Conservation (phyloP, 108 stramenopile genomes). For the Pseudonitzschia multiseries region DNA sequence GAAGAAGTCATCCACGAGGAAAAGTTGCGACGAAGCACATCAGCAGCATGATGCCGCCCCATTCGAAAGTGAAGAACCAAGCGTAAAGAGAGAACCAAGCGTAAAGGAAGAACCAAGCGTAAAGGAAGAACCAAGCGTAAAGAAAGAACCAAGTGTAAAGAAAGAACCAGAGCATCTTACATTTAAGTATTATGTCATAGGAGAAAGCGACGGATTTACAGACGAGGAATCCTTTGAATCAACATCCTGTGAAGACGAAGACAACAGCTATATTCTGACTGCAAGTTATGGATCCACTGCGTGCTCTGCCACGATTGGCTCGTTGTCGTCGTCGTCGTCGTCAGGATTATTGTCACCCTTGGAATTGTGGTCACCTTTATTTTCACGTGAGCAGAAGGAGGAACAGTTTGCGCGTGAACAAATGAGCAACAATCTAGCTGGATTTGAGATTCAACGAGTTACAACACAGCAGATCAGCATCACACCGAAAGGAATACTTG, state of each 20-base stretch:
- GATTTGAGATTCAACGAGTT: background rate
- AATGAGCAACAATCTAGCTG: background rate
- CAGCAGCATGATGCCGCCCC: background rate
- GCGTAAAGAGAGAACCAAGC: background rate
- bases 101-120: too few relatives aligned
- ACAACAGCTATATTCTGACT: too few relatives aligned
- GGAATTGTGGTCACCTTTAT: too few relatives aligned
- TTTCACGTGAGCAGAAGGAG: background rate
- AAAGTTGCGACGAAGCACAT: background rate
- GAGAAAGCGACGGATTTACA: too few relatives aligned
- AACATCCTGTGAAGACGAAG: too few relatives aligned
- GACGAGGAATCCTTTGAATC: too few relatives aligned
- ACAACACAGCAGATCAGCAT: background rate
- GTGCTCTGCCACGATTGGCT: too few relatives aligned
- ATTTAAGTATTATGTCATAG: too few relatives aligned
- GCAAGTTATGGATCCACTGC: too few relatives aligned
- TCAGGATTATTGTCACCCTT: too few relatives aligned
- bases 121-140: background rate
- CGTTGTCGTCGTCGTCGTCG: too few relatives aligned
- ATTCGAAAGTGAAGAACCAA: background rate
- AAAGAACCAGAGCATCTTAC: too few relatives aligned
- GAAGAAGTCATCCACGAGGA: background rate
- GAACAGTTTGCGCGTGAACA: background rate
- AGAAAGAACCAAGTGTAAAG: background rate
- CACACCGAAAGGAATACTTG: background rate